phyloP scores from a whole-genome alignment of 257 asterid species.

The Lantana camara region DNA sequence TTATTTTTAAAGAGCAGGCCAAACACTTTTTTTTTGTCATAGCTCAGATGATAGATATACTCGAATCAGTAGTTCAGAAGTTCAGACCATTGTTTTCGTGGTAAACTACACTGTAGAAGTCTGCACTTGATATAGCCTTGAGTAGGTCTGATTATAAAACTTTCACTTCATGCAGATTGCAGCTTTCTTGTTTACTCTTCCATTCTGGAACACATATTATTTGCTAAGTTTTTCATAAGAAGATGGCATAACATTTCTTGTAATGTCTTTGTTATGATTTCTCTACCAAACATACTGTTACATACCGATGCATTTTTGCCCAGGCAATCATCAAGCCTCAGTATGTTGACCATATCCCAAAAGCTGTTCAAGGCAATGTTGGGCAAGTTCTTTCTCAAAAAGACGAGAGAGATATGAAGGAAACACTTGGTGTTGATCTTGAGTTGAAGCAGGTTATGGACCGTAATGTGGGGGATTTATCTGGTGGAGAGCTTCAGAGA shows the following conservation, averaged over 20 bases:
- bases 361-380: constrained; percentile 98
- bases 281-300: constrained; percentile 3
- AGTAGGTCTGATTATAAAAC: neutral
- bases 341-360: constrained; percentile 97
- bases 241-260: neutral
- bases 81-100: neutral
- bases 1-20: neutral
- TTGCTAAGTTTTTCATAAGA: neutral
- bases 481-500: constrained; percentile 99
- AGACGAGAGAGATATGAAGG: constrained; percentile 88
- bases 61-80: neutral
- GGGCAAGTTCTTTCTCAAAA: constrained; percentile 96
- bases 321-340: constrained; percentile 99
- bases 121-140: neutral
- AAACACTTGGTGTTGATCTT: constrained; percentile 72
- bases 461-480: constrained; percentile 94
- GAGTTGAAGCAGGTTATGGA: constrained; percentile 94
- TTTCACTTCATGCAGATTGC: neutral
- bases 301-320: constrained; percentile 7
- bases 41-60: neutral
- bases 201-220: neutral
- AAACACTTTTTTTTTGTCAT: neutral
- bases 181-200: neutral
- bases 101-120: neutral
- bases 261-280: constrained; percentile 2